phyloP scores from a whole-genome alignment of 192 early-diverging fungal genomes.

The Linnemannia hyalina region DNA sequence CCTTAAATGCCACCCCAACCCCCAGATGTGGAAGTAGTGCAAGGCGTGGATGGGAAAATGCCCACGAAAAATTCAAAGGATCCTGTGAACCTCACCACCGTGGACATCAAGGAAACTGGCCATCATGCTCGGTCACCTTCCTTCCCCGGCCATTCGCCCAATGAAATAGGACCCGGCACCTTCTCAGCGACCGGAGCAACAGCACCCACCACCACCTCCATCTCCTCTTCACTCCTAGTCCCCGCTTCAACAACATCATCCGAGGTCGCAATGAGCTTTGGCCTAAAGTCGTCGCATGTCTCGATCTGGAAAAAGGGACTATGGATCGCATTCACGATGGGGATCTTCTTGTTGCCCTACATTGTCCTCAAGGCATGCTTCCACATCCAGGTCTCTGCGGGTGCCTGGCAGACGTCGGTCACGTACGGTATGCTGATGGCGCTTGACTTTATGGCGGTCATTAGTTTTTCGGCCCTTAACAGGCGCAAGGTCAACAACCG shows the following conservation, averaged over 20 bases:
- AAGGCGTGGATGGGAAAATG: background rate
- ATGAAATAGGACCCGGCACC: background rate
- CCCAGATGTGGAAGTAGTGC: slow-evolving; percentile 12
- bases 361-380: slow-evolving; percentile 47
- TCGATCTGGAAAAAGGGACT: slow-evolving; percentile 42
- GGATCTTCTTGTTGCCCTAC: slow-evolving; percentile 43
- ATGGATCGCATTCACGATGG: slow-evolving; percentile 39
- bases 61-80: slow-evolving; percentile 8
- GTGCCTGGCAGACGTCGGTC: slow-evolving; percentile 53
- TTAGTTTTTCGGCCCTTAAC: slow-evolving; percentile 48
- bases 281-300: slow-evolving; percentile 39
- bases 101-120: background rate
- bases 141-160: background rate
- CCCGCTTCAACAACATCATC: background rate
- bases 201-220: background rate
- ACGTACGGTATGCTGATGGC: slow-evolving; percentile 56
- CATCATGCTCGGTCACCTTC: background rate
- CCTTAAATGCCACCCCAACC: slow-evolving; percentile 36
- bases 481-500: slow-evolving; percentile 35
- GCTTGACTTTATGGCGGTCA: slow-evolving; percentile 47
- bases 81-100: background rate
- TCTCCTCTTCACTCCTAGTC: background rate
- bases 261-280: slow-evolving; percentile 19
- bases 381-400: slow-evolving; percentile 50
- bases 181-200: background rate